Evolutionary conservation across 805 yeast genomes (phyloP).

Genomic region (Suhomyces emberorum): DNA sequence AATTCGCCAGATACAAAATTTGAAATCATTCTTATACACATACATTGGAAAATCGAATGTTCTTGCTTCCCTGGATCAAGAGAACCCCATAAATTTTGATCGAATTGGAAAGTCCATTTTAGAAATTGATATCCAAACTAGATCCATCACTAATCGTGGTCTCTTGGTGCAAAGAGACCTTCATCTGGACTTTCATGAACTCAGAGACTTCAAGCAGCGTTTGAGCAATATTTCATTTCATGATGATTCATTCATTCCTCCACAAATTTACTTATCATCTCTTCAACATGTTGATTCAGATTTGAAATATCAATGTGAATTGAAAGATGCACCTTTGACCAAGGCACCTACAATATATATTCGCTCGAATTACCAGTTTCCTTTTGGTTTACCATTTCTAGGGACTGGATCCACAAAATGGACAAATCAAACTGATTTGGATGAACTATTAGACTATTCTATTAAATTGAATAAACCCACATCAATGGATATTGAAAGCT

Average conservation of each 20-base stretch:
- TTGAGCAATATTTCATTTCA: not conserved
- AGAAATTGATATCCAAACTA: slow-evolving; percentile 69
- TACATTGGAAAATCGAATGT: slow-evolving; percentile 27
- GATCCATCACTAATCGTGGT: slow-evolving; percentile 56
- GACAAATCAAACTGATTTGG: slow-evolving; percentile 28
- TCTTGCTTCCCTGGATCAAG: slow-evolving; percentile 14
- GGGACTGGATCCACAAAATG: slow-evolving; percentile 26
- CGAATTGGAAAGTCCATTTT: slow-evolving; percentile 61
- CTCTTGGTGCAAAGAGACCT: slow-evolving; percentile 42
- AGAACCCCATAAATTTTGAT: slow-evolving; percentile 25
- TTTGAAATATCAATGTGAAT: slow-evolving; percentile 47
- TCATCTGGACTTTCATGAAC: slow-evolving; percentile 50
- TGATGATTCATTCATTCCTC: not conserved
- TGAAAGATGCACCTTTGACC: slow-evolving; percentile 21
- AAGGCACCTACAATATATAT: slow-evolving; percentile 7
- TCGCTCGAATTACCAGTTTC: slow-evolving; percentile 3
- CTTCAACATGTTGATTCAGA: slow-evolving; percentile 57
- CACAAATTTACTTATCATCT: slow-evolving; percentile 43
- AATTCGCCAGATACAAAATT: slow-evolving; percentile 4
- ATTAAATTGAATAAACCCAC: slow-evolving; percentile 17
- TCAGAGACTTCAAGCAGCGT: slow-evolving; percentile 10
- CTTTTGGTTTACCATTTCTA: slow-evolving; percentile 7
- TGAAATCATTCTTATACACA: slow-evolving; percentile 16
- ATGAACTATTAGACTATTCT: slow-evolving; percentile 29
- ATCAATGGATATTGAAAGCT: slow-evolving; percentile 2